Evolutionary conservation across 805 yeast genomes (phyloP).

Genomic region (Brettanomyces sp.): DNA sequence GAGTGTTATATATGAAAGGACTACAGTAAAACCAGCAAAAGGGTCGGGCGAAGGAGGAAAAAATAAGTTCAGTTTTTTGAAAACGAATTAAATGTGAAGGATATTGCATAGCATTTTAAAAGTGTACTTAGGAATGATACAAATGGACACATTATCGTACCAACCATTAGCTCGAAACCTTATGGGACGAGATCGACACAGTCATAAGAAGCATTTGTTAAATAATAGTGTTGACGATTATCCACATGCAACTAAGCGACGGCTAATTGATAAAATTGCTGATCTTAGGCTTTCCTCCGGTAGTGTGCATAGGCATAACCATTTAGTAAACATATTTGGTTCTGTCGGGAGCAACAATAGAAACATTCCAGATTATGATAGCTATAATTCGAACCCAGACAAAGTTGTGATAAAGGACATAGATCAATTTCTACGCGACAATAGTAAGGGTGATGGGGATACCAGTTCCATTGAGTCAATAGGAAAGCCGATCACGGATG

Average conservation of each 20-base stretch:
- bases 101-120: too few species aligned
- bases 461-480: conserved; percentile 3
- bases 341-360: background rate
- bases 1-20: too few species aligned
- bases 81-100: too few species aligned
- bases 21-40: too few species aligned
- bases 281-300: background rate
- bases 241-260: conserved; percentile 5
- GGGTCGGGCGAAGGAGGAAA: too few species aligned
- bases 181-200: too few species aligned
- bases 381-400: conserved; percentile 4
- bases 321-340: background rate
- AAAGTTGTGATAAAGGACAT: conserved; percentile 11
- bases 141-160: too few species aligned
- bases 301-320: background rate
- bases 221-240: conserved; percentile 1
- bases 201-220: too few species aligned
- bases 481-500: conserved; percentile 7
- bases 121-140: too few species aligned
- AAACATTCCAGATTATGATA: background rate
- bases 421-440: conserved; percentile 15
- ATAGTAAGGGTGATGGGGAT: conserved; percentile 2
- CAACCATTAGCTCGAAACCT: too few species aligned
- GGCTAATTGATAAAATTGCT: conserved; percentile 6
- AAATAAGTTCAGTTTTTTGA: too few species aligned